Evolutionary conservation across 192 early-diverging fungal genomes (phyloP), one percentile per base, ranked within the genome.

Genomic region (Coemansia sp.): DNA sequence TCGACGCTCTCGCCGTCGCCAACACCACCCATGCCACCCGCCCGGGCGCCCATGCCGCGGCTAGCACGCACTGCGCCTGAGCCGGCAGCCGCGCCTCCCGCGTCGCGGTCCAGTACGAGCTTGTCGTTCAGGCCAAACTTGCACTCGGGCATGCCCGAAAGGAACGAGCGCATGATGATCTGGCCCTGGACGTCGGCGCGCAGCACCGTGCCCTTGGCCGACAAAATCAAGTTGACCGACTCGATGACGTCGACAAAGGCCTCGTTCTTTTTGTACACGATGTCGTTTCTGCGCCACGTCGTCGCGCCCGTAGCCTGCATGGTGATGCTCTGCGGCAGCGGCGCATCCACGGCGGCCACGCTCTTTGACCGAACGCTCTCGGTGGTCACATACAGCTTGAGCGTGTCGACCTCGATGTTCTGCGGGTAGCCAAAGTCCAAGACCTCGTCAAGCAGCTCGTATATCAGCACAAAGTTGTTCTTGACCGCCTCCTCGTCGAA

Each of bases 161-260:
- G 74, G 55, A 97, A 98, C 23, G 91, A 87, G 46, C 94, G 80
- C 93, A 97, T 95, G 34, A 93, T 78, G 24, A 98, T 84, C 57
- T 90, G 86, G 6, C 93, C 93, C 28, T 88, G 82, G 17, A 95
- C 93, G 56, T 97, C 94, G 1, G 89, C 82, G 11, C 93, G 72
- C 34, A 99, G 78, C 4, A 90, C 85, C 54, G 89, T 97, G 46
- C 90, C 86, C 69, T 88, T 88, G n/a, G 81, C 80, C 44, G 85
- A 89, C 66, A 98, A 79, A 40, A 98, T 74, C 34, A 97, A 53
- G 57, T 98, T 98, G 33, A 98, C 93, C 29, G 86, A 88, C 67
- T 98, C 96, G 40, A 98, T 91, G n/a, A 98, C 94, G 79, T 98
- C 96, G 17, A 98, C 80, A 66, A 99, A 99, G 1, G 91, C 94